Base-by-base conservation (phyloP, 352 stramenopile genomes). In the Phytophthora tentaculata region DNA sequence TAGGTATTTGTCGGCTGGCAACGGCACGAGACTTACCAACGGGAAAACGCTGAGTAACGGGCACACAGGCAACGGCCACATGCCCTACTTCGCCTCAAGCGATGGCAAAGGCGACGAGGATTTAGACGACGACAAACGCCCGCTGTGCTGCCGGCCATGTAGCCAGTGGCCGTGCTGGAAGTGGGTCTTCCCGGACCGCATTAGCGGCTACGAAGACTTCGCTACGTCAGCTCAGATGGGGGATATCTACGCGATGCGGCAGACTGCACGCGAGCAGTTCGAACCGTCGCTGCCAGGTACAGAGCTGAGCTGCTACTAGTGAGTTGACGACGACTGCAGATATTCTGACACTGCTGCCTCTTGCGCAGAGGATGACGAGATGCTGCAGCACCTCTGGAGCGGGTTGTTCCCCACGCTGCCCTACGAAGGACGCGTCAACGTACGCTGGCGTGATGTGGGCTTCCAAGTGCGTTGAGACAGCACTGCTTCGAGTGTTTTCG, bases 151-250 rank as follows among this genome's bases (percentile, higher is more conserved):
- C 41, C 59, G 64, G 4, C 47, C 62, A 5, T 88, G 78, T 45
- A 74, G 67, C 19, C 67, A 81, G 10, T 87, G 71, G 80, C 69
- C 60, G 14, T 91, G 83, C 74, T 89, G 80, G 83, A 85, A 86
- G 20, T 89, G 80, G 80, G 43, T 88, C 56, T 84, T 88, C 29
- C 79, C 80, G 0, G 73, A 87, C 2, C 80, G 77, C 2, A 76
- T 89, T 35, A 56, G 59, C 1, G 83, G 87, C 51, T 91, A 91
- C 59, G 83, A 88, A 44, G 83, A 91, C 63, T 91, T 91, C 75
- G 81, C 73, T 6, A 76, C 75, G 20, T 77, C 80, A 6, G 80
- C 81, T 16, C 74, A 86, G 70, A 80, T 91, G 54, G 77, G 83
- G 24, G 80, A 89, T 49, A 83, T 91, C 66, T 86, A 83, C 57